Percentiles rank a stretch among this genome's conserved stretches.
Conservation (phyloP, 257 asterid genomes). For the Solanum tarapatanum region DNA sequence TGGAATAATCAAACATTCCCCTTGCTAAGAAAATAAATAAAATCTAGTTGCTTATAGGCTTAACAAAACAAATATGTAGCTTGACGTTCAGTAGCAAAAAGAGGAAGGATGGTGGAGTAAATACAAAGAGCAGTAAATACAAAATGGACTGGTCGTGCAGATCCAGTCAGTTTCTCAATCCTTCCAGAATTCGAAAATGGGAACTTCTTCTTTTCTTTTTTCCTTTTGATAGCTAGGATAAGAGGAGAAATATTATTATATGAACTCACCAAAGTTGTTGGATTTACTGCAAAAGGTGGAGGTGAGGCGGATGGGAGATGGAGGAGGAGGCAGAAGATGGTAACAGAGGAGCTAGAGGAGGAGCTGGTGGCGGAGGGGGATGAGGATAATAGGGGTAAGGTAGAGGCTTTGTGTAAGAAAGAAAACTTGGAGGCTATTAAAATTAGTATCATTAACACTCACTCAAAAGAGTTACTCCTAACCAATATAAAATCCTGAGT, state of each 20-base stretch:
- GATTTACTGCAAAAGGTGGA: neutral
- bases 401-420: neutral
- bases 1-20: neutral
- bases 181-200: neutral
- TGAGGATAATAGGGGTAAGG: neutral
- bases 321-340: neutral
- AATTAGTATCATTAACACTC: neutral
- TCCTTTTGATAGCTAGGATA: neutral
- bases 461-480: neutral
- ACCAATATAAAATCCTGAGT: neutral
- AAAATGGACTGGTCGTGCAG: neutral
- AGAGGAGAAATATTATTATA: neutral
- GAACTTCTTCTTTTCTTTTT: neutral
- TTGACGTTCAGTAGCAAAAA: neutral
- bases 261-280: neutral
- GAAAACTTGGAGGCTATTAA: neutral
- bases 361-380: neutral
- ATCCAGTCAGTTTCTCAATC: neutral
- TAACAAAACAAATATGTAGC: neutral
- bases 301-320: neutral
- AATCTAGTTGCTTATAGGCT: neutral
- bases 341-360: neutral
- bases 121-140: neutral
- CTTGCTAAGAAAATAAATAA: neutral
- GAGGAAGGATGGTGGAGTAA: neutral